Evolutionary conservation across 2,329 filamentous ascomycete species (phyloP), one percentile per base, ranked within the genome.

Genomic region (Fusarium pininemorale): DNA sequence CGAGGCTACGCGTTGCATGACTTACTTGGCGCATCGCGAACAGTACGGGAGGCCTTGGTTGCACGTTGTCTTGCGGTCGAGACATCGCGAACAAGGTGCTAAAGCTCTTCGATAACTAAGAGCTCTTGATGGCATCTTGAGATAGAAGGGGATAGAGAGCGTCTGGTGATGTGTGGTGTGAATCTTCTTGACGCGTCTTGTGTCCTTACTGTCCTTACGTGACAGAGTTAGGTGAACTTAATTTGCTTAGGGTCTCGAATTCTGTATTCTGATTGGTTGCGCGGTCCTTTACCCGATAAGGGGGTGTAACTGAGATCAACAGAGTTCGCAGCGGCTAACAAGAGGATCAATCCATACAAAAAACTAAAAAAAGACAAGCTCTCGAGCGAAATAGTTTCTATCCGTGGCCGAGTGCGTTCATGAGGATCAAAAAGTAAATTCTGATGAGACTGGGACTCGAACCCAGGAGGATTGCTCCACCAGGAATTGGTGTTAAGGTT

Each of bases 381-480:
- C n/a, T n/a, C n/a, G n/a, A n/a, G n/a, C n/a, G n/a, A n/a, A n/a
- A n/a, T n/a, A n/a, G n/a, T n/a, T n/a, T n/a, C n/a, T n/a, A n/a
- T n/a, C n/a, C n/a, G n/a, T n/a, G n/a, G n/a, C n/a, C n/a, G n/a
- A n/a, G n/a, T n/a, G n/a, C n/a, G n/a, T n/a, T n/a, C n/a, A n/a
- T n/a, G n/a, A n/a, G n/a, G n/a, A n/a, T 4, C 18, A 48, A 73
- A 71, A 69, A 57, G 28, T 9, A 55, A 63, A 56, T 11, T 51
- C 30, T 78, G 78, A 80, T 77, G 74, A 79, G 79, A 81, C 78
- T 79, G 78, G 79, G 79, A 80, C 79, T 81, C 75, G 79, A 80
- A 80, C 79, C 79, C 79, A 80, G 79, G 79, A 80, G 79, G 79
- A 80, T 80, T 80, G 77, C 79, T 80, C 79, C 79, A 80, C 66